These are phyloP conservation scores for Inga oerstediana DNA, from an alignment of 306 rosid genomes.

Conservation along the genomic window DNA sequence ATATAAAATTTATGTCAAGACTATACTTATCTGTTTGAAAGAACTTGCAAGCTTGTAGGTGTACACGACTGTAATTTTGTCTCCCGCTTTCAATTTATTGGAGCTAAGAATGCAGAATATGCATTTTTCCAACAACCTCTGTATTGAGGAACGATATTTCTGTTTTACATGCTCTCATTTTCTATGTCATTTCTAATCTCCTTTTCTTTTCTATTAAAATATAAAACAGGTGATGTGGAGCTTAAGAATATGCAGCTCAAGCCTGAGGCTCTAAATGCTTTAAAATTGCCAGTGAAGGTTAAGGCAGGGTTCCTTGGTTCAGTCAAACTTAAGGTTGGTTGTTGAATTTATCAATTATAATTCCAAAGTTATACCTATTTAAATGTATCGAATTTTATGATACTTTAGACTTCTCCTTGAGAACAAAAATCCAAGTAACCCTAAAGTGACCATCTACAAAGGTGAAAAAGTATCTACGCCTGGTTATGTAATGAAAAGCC, in stretches of 20 bases:
- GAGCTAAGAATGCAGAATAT: not conserved
- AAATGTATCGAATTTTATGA: not conserved
- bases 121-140: not conserved
- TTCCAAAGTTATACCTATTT: not conserved
- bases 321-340: constrained; percentile 91
- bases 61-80: not conserved
- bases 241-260: constrained; percentile 97
- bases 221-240: constrained; percentile 91
- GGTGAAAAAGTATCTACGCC: not conserved
- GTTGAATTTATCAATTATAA: not conserved
- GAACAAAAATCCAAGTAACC: not conserved
- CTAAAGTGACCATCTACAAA: not conserved
- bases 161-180: not conserved
- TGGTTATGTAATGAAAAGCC: not conserved
- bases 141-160: not conserved
- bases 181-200: constrained; percentile 17
- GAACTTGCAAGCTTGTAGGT: constrained; percentile 6
- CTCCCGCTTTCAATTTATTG: not conserved
- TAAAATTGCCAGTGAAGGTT: constrained; percentile 96
- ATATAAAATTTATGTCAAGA: not conserved
- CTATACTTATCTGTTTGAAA: not conserved
- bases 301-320: constrained; percentile 99
- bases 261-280: constrained; percentile 97
- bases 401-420: not conserved
- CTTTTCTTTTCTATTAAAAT: constrained; percentile 20